Conservation (phyloP, 2,329 filamentous ascomycete genomes). For the Ophiocordyceps camponoti-rufipedis region DNA sequence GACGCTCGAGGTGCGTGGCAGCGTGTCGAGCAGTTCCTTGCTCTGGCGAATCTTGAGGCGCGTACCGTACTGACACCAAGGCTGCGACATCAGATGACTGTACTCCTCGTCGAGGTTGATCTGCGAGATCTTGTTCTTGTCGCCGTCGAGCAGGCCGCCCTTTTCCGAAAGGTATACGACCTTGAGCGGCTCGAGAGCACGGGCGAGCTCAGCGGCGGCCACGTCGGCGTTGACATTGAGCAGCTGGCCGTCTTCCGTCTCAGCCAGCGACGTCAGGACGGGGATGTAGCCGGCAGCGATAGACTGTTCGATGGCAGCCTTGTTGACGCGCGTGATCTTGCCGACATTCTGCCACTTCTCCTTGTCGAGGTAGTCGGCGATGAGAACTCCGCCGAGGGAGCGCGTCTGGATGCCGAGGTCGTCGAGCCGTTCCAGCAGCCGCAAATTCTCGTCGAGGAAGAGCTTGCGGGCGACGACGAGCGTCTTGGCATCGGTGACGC, state of each 20-base stretch:
- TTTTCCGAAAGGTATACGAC: conserved; percentile 98
- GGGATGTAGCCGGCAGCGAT: conserved; percentile 85
- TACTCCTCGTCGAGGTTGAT: conserved; percentile 98
- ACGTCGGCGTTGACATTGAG: conserved; percentile 98
- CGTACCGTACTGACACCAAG: conserved; percentile 91
- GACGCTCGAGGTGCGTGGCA: conserved; percentile 83
- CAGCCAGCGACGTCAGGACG: conserved; percentile 90
- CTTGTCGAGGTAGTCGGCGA: conserved; percentile 87
- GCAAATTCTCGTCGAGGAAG: conserved; percentile 90
- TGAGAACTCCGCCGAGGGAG: conserved; percentile 81
- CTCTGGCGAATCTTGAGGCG: conserved; percentile 95
- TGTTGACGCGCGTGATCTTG: conserved; percentile 87
- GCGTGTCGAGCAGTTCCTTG: conserved; percentile 75
- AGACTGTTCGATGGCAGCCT: conserved; percentile 72
- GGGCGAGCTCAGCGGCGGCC: conserved; percentile 80
- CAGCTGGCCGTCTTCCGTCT: conserved; percentile 77
- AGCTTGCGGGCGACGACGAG: conserved; percentile 77
- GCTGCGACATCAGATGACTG: conserved; percentile 77
- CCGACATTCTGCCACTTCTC: conserved; percentile 92
- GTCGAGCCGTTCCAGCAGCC: conserved; percentile 78
- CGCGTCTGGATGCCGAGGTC: conserved; percentile 76
- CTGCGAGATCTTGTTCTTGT: conserved; percentile 84
- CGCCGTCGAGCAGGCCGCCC: conserved; percentile 85
- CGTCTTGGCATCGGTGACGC: conserved; percentile 91
- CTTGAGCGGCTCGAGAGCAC: conserved; percentile 80